Base-by-base conservation (phyloP, 2,329 filamentous ascomycete species). In the Monilinia polystroma region DNA sequence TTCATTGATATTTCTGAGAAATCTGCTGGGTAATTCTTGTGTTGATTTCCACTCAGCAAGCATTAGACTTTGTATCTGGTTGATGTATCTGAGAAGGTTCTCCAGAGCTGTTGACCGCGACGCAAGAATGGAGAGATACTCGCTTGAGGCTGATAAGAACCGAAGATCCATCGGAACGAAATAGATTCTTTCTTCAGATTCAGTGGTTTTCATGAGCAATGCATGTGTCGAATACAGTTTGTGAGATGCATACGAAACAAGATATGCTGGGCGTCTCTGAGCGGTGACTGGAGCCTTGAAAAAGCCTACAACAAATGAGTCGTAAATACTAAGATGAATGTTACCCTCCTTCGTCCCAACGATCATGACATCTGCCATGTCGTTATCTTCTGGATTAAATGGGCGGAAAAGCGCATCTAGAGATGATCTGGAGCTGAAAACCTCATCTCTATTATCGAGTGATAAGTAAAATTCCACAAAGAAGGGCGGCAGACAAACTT, bases 31-130 rank as follows among this genome's bases (percentile, higher is more conserved):
- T 8, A 97, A 81, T 66, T 96, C 91, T 69, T 91, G 86, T 1
- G 91, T 89, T 47, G 91, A 90, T 73, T 91, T 90, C 86, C 91
- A 97, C 76, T 97, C 93, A 3, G 87, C 84, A 32, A 88, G 81
- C 80, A 97, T 91, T 70, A 94, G 91, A 45, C 86, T 82, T 69
- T 95, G 87, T 0, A 90, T 88, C 75, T 97, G 92, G 66, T 87
- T 87, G 55, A 97, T 84, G 75, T 99, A 98, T 59, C 92, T 84
- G 10, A 97, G 80, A 16, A 98, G 78, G 70, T 95, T 96, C 73
- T 97, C 92, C 20, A 98, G 79, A 54, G 92, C 91, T 0, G 93
- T 96, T 5, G 92, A 90, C 73, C 96, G 96, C 20, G 90, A 92
- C 0, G 93, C 90, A 16, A 98, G 82, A 5, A 97, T 83, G 38